Percentiles rank a stretch among this genome's conserved stretches.
These are phyloP conservation scores for Leishmania turanica DNA, from an alignment of 208 protist genomes.

Conservation along the genomic window DNA sequence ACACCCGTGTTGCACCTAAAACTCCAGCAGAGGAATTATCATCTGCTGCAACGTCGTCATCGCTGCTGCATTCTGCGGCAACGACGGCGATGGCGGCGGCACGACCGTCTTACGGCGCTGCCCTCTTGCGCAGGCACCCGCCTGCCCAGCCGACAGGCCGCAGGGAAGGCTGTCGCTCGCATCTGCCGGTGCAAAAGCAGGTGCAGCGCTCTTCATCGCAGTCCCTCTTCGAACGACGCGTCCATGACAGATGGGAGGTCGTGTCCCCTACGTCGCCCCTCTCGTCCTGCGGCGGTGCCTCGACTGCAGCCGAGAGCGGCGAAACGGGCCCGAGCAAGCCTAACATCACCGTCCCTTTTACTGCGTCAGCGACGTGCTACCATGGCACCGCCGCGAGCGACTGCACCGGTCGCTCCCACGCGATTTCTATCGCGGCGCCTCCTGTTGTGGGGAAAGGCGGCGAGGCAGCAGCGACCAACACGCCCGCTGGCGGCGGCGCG, in stretches of 20 bases:
- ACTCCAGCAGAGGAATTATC: not conserved
- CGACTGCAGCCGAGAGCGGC: not conserved
- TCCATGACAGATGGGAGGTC: not conserved
- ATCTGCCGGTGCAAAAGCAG: not conserved
- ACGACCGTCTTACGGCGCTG: slow-evolving; percentile 22
- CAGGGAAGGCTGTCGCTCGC: not conserved
- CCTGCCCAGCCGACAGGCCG: not conserved
- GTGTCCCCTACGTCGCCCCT: not conserved
- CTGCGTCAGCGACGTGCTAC: slow-evolving; percentile 6
- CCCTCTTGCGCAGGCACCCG: slow-evolving; percentile 1
- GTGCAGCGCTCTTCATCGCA: not conserved
- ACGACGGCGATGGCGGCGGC: slow-evolving; percentile 10
- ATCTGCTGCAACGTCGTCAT: not conserved
- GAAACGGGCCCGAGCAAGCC: not conserved
- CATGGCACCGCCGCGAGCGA: slow-evolving; percentile 12
- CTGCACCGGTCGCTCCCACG: slow-evolving; percentile 10
- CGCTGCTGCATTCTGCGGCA: slow-evolving; percentile 10
- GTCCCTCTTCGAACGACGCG: not conserved
- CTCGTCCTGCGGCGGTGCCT: not conserved
- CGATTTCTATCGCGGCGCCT: slow-evolving; percentile 18
- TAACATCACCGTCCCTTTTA: not conserved
- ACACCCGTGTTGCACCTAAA: too few species aligned
- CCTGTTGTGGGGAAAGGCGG: not conserved
- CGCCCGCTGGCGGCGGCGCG: not conserved
- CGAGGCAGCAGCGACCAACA: not conserved